Conservation (phyloP, 2,329 filamentous ascomycete genomes). For the Fusarium proliferatum region DNA sequence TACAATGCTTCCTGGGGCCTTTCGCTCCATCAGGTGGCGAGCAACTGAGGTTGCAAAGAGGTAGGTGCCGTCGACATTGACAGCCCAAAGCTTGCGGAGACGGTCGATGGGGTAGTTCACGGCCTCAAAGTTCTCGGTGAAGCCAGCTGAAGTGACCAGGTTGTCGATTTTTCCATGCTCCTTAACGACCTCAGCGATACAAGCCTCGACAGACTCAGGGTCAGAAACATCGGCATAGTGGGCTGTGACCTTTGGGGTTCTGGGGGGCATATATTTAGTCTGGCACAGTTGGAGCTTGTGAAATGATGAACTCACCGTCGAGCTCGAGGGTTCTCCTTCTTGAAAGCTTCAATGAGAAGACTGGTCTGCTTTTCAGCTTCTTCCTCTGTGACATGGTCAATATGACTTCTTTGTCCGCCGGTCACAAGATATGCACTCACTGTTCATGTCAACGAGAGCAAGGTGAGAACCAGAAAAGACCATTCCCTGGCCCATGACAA, state of each 20-base stretch:
- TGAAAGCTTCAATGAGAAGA: constrained; percentile 79
- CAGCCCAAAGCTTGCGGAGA: constrained; percentile 92
- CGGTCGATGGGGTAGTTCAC: constrained; percentile 91
- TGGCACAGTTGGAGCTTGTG: neutral
- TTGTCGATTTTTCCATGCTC: constrained; percentile 86
- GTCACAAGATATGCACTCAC: constrained; percentile 60
- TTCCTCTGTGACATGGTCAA: constrained; percentile 68
- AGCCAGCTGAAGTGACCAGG: constrained; percentile 94
- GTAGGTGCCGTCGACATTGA: constrained; percentile 94
- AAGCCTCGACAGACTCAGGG: constrained; percentile 79
- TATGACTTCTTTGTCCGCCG: neutral
- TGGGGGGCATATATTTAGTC: constrained; percentile 47
- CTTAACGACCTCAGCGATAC: constrained; percentile 69
- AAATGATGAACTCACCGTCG: constrained; percentile 62
- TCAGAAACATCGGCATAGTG: constrained; percentile 91
- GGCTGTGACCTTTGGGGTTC: constrained; percentile 84
- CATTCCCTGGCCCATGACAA: constrained; percentile 93
- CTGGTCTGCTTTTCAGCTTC: constrained; percentile 83
- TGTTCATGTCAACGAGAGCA: constrained; percentile 93
- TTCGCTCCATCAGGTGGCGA: constrained; percentile 86
- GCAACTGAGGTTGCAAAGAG: constrained; percentile 87
- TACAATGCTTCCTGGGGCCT: constrained; percentile 85
- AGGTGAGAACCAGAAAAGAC: constrained; percentile 89
- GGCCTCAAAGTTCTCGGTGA: constrained; percentile 95
- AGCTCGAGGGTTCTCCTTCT: constrained; percentile 80